A percentile compares a stretch with the other conserved stretches of the same genome.
These are phyloP conservation scores for Monilinia aucupariae DNA, from an alignment of 2,329 filamentous ascomycete species.

Conservation along the genomic window DNA sequence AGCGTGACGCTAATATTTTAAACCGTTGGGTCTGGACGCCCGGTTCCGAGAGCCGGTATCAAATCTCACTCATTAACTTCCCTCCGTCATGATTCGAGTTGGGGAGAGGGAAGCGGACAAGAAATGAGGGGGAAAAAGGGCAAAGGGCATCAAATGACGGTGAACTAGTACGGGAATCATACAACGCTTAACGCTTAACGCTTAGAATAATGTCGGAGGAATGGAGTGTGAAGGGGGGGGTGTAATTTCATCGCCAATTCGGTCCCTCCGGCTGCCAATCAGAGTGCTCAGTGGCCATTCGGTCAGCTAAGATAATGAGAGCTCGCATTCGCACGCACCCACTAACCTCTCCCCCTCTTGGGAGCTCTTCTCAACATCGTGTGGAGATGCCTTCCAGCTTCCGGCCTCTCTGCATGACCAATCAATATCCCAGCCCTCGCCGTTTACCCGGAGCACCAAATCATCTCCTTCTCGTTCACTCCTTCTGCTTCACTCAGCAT, in stretches of 20 bases:
- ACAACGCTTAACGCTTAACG: neutral
- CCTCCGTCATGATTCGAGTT: neutral
- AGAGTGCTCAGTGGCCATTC: neutral
- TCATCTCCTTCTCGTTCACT: neutral
- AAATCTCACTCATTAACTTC: neutral
- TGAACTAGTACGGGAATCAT: conserved; percentile 3
- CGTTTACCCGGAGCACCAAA: conserved; percentile 12
- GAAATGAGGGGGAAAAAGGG: neutral
- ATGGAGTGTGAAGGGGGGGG: conserved; percentile 2
- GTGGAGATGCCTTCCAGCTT: conserved; percentile 17
- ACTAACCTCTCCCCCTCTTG: conserved; percentile 7
- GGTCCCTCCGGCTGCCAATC: conserved; percentile 7
- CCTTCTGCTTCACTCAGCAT: neutral
- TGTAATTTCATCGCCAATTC: conserved; percentile 5
- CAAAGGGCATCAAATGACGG: conserved; percentile 1
- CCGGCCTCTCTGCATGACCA: conserved; percentile 3
- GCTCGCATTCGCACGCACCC: conserved; percentile 7
- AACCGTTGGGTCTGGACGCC: neutral
- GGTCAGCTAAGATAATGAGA: neutral
- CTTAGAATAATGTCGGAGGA: neutral
- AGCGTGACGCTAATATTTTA: neutral
- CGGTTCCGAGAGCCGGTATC: neutral
- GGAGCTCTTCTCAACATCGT: conserved; percentile 1
- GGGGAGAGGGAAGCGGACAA: too few relatives aligned
- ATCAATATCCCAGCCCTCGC: conserved; percentile 14